Conservation (phyloP, 2,329 filamentous ascomycete genomes). For the Aspergillus tamarii region DNA sequence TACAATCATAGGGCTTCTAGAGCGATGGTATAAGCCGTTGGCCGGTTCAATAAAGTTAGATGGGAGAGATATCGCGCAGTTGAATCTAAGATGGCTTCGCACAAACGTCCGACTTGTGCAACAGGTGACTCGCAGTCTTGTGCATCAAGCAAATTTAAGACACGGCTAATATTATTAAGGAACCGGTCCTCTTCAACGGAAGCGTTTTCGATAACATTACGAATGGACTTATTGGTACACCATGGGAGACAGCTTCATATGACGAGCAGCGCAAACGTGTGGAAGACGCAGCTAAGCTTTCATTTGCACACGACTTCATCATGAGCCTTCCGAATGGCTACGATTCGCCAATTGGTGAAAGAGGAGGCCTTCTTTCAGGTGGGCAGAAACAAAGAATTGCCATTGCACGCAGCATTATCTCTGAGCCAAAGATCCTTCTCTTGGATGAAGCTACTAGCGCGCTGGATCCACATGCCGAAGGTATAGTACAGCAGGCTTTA, state of each 20-base stretch:
- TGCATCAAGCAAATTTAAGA: not conserved
- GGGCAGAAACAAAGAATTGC: slow-evolving; percentile 91
- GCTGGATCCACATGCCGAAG: slow-evolving; percentile 84
- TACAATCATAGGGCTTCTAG: slow-evolving; percentile 71
- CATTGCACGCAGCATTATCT: slow-evolving; percentile 78
- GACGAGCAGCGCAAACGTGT: slow-evolving; percentile 9
- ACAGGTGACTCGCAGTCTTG: slow-evolving; percentile 41
- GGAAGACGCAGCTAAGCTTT: slow-evolving; percentile 24
- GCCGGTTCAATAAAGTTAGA: slow-evolving; percentile 42
- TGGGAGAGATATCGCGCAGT: slow-evolving; percentile 36
- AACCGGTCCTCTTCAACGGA: slow-evolving; percentile 79
- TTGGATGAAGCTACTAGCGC: slow-evolving; percentile 90
- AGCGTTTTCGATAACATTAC: slow-evolving; percentile 81
- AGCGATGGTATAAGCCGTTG: slow-evolving; percentile 67
- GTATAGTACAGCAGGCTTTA: slow-evolving; percentile 80
- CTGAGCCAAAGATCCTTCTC: slow-evolving; percentile 78
- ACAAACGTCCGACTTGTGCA: slow-evolving; percentile 26
- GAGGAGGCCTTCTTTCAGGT: slow-evolving; percentile 79
- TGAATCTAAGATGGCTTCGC: slow-evolving; percentile 33
- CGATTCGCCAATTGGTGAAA: slow-evolving; percentile 79
- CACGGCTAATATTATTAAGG: slow-evolving; percentile 38
- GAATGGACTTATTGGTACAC: slow-evolving; percentile 53
- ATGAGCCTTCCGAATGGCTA: slow-evolving; percentile 74
- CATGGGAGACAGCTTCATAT: slow-evolving; percentile 19
- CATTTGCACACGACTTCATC: slow-evolving; percentile 79